phyloP scores from a whole-genome alignment of 2,329 filamentous ascomycete species.

The Chalara sp. region DNA sequence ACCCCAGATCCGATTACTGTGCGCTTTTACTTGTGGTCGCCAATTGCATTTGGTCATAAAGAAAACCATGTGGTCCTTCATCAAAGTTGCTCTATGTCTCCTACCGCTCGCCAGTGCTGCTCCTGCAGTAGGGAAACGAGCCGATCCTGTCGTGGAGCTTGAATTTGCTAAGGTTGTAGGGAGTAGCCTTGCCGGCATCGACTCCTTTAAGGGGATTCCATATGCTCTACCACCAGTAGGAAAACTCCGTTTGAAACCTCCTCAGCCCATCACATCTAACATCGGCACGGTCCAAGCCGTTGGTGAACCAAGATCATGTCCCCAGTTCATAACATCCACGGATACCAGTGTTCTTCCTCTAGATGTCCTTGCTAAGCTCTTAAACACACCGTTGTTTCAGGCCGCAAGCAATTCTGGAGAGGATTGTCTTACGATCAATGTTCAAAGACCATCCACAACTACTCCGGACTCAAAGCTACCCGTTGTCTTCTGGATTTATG shows the following conservation, averaged over 20 bases:
- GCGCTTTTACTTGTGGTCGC: too few species aligned
- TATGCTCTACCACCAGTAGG: conserved; percentile 65
- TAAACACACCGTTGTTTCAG: conserved; percentile 50
- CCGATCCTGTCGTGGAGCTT: conserved; percentile 4
- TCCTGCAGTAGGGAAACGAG: conserved; percentile 8
- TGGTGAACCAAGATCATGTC: conserved; percentile 54
- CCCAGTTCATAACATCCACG: conserved; percentile 60
- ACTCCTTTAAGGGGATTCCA: conserved; percentile 68
- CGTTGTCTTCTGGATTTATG: conserved; percentile 64
- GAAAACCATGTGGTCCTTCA: conserved; percentile 4
- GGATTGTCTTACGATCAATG: conserved; percentile 55
- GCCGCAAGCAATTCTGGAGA: conserved; percentile 46
- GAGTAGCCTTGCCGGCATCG: conserved; percentile 34
- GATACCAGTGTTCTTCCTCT: conserved; percentile 29
- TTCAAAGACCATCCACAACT: conserved; percentile 51
- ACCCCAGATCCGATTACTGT: too few species aligned
- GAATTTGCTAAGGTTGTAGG: conserved; percentile 17
- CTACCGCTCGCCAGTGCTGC: conserved; percentile 6
- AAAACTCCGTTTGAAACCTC: conserved; percentile 59
- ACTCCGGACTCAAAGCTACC: conserved; percentile 49
- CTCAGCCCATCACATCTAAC: conserved; percentile 46
- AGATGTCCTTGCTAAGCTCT: conserved; percentile 39
- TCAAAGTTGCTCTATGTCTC: conserved; percentile 7
- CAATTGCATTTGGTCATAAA: too few species aligned
- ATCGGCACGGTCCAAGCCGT: conserved; percentile 57